A percentile compares a stretch with the other conserved stretches of the same genome.
These are phyloP conservation scores for Amoebophrya sp. DNA, from an alignment of 169 alveolate genomes.

Conservation along the genomic window DNA sequence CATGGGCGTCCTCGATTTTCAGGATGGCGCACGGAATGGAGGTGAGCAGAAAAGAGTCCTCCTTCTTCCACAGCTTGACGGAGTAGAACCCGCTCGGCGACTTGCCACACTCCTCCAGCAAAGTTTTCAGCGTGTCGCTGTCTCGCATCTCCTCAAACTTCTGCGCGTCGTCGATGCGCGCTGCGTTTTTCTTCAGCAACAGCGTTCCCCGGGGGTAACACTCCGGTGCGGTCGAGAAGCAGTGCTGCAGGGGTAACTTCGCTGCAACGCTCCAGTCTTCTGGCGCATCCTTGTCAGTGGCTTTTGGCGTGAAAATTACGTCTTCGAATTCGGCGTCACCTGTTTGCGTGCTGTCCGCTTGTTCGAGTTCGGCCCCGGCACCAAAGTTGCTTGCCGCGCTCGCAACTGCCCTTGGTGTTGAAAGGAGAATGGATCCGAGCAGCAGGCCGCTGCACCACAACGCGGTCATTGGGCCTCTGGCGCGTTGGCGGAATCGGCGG, in stretches of 20 bases:
- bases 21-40: not conserved
- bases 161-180: not conserved
- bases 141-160: not conserved
- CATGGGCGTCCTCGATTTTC: not conserved
- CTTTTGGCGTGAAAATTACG: too few relatives aligned
- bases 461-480: too few relatives aligned
- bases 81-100: not conserved
- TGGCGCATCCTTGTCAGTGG: not conserved
- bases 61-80: not conserved
- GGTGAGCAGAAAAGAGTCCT: not conserved
- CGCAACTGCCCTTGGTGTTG: too few relatives aligned
- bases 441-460: too few relatives aligned
- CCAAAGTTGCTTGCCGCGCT: too few relatives aligned
- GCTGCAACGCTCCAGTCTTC: not conserved
- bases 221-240: not conserved
- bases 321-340: too few relatives aligned
- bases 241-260: not conserved
- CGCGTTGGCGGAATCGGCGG: too few relatives aligned
- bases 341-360: too few relatives aligned
- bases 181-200: not conserved
- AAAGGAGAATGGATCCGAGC: too few relatives aligned
- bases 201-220: not conserved
- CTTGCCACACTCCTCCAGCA: not conserved
- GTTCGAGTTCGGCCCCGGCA: too few relatives aligned
- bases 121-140: not conserved